Percentiles rank a stretch among this genome's conserved stretches.
phyloP scores from a whole-genome alignment of 2,329 filamentous ascomycete species.

The Fusarium mangiferae region DNA sequence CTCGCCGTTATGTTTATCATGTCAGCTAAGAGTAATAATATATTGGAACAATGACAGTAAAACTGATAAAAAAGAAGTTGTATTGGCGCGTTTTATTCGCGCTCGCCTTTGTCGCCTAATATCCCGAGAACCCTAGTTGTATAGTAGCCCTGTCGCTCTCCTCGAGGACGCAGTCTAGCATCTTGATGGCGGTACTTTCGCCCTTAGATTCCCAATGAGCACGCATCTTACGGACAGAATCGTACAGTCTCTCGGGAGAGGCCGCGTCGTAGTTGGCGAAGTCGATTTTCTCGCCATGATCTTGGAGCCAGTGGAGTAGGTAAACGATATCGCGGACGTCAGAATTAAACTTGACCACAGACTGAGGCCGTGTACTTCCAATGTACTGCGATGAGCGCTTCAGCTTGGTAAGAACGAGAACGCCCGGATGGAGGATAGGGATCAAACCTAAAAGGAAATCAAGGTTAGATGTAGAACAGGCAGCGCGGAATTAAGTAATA shows the following conservation, averaged over 20 bases:
- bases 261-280: background rate
- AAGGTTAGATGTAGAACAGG: background rate
- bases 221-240: background rate
- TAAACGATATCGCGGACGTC: background rate
- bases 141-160: background rate
- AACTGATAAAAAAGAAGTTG: too few species aligned
- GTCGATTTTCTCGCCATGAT: background rate
- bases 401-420: background rate
- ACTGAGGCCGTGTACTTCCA: background rate
- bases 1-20: too few species aligned
- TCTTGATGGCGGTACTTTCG: accelerated
- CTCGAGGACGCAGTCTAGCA: background rate
- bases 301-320: background rate
- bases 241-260: background rate
- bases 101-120: too few species aligned
- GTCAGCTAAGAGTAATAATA: too few species aligned
- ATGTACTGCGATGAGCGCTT: background rate
- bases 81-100: too few species aligned
- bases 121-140: background rate
- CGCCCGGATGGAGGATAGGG: background rate
- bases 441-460: background rate
- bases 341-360: background rate
- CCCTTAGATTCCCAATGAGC: background rate
- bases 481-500: too few species aligned
- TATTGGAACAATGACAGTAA: too few species aligned